phyloP scores from a whole-genome alignment of 305 asterid genomes.

The Ajuga reptans region DNA sequence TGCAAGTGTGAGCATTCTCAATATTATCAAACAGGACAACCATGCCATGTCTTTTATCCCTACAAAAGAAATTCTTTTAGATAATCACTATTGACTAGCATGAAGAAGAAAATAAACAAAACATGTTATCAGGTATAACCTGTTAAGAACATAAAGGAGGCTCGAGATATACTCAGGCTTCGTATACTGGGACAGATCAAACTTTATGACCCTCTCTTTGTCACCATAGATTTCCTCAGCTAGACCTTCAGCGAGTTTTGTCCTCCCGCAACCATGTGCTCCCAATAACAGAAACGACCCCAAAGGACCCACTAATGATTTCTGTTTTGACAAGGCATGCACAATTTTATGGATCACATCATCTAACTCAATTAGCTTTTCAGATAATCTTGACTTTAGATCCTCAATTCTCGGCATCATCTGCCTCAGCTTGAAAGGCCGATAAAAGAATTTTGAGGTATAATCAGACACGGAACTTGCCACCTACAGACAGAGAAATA shows the following conservation, averaged over 20 bases:
- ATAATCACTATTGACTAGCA: background rate
- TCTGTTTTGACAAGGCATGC: conserved; percentile 5
- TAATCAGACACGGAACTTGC: background rate
- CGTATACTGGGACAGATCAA: conserved; percentile 5
- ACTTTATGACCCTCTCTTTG: background rate
- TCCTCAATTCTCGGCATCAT: background rate
- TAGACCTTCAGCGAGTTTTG: conserved; percentile 20
- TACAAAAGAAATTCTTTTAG: background rate
- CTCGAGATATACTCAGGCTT: background rate
- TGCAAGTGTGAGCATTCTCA: background rate
- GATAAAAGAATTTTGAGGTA: background rate
- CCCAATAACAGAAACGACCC: conserved; percentile 22
- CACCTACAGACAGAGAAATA: background rate
- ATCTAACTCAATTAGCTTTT: conserved; percentile 3
- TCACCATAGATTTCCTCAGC: conserved; percentile 19
- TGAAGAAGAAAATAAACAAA: background rate
- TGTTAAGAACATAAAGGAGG: background rate
- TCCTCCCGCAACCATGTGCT: conserved; percentile 16
- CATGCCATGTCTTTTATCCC: conserved; percentile 10
- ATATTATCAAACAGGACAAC: conserved; percentile 18
- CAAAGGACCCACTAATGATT: background rate
- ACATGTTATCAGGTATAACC: background rate
- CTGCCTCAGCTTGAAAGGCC: conserved; percentile 7
- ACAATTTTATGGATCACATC: conserved; percentile 1
- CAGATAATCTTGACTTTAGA: conserved; percentile 10